These are phyloP conservation scores for Blastocystis sp. DNA, from an alignment of 352 stramenopile species.

Conservation along the genomic window DNA sequence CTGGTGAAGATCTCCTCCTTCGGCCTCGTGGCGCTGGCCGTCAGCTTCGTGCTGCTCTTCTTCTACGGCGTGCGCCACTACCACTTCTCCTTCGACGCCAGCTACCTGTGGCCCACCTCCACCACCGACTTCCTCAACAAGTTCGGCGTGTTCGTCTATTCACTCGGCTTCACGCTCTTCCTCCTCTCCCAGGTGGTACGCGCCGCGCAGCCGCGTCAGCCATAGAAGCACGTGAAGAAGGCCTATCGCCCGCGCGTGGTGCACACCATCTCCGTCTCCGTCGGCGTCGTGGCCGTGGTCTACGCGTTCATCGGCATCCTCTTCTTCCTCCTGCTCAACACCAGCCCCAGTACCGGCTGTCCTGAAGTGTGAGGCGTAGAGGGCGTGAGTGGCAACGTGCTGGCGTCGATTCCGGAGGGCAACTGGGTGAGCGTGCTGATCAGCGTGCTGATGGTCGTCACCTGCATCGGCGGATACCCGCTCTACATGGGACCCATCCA, in stretches of 20 bases:
- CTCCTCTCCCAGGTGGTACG: conserved; percentile 54
- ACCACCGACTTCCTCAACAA: conserved; percentile 40
- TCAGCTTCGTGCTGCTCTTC: conserved; percentile 63
- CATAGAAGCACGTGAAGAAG: conserved; percentile 39
- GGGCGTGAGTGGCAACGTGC: conserved; percentile 34
- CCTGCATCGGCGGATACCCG: conserved; percentile 56
- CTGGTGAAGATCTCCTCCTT: conserved; percentile 58
- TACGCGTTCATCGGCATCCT: conserved; percentile 24
- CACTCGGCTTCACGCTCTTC: conserved; percentile 42
- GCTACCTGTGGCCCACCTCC: not conserved
- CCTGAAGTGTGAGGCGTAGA: not conserved
- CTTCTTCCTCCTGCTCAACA: not conserved
- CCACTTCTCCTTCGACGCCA: not conserved
- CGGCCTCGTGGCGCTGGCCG: conserved; percentile 24
- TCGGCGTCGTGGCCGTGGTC: conserved; percentile 12
- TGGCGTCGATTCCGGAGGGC: not conserved
- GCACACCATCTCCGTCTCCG: not conserved
- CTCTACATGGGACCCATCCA: conserved; percentile 39
- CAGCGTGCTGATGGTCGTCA: conserved; percentile 48
- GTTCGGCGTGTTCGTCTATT: conserved; percentile 56
- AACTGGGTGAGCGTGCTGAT: conserved; percentile 38
- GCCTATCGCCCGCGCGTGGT: not conserved
- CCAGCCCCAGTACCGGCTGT: not conserved
- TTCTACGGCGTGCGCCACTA: conserved; percentile 36
- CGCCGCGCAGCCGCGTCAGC: not conserved